A percentile compares a stretch with the other conserved stretches of the same genome.
Conservation (phyloP, 1,284 basidiomycete genomes). For the Rhodotorula mucilaginosa region DNA sequence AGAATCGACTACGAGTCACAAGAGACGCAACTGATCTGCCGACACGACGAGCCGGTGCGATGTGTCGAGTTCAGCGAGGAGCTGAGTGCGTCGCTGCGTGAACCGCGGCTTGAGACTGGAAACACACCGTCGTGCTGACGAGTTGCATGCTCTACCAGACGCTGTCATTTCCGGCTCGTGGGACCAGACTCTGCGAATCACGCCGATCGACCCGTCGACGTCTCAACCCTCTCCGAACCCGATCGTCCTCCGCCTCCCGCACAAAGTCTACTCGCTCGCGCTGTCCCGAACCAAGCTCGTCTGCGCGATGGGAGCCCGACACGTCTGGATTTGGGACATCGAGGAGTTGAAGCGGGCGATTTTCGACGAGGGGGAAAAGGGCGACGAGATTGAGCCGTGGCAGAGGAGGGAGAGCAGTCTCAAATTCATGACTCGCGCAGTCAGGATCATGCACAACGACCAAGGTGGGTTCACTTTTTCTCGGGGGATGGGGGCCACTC, state of each 20-base stretch:
- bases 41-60: constrained; percentile 52
- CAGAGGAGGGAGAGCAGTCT: constrained; percentile 86
- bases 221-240: constrained; percentile 43
- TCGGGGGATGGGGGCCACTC: neutral
- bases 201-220: constrained; percentile 56
- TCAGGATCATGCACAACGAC: constrained; percentile 88
- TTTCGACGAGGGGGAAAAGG: constrained; percentile 21
- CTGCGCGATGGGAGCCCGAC: constrained; percentile 81
- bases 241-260: constrained; percentile 64
- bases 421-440: constrained; percentile 88
- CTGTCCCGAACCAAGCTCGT: constrained; percentile 71
- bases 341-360: constrained; percentile 58
- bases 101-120: no score
- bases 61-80: constrained; percentile 51
- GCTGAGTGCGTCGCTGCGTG: constrained; percentile 44
- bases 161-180: constrained; percentile 79
- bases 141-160: constrained; percentile 53
- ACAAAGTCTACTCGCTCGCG: constrained; percentile 80
- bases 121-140: neutral
- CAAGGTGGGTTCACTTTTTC: constrained; percentile 60
- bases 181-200: constrained; percentile 79
- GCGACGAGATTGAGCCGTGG: constrained; percentile 53
- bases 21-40: constrained; percentile 51
- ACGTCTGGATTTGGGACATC: constrained; percentile 83
- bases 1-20: constrained; percentile 53